Base-by-base conservation (phyloP, 1,284 basidiomycete species). In the Ustilago lituana region DNA sequence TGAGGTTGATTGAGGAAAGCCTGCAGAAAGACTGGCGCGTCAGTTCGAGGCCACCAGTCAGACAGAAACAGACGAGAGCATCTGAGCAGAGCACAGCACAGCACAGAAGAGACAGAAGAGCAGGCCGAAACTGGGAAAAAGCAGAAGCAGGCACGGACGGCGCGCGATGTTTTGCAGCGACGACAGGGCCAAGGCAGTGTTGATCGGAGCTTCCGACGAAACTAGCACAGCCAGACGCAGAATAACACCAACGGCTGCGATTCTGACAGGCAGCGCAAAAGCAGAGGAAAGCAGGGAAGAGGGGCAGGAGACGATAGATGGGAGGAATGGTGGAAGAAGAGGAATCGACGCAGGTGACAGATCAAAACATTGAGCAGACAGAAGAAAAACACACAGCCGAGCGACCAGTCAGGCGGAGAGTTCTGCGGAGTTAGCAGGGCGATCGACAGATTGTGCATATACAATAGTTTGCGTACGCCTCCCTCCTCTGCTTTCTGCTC, bases 381-480 rank as follows among this genome's bases (percentile, higher is more conserved):
- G 11, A 17, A 20, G 40, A 53, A 40, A 52, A 45, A 33, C 62
- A 52, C 44, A 43, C 52, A 29, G 19, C 31, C 11, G 7, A 22
- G 33, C 17, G 12, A 32, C 19, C 20, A 31, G 41, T 31, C 26
- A 5, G n/a, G 47, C 35, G 17, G 36, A 35, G 31, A 32, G 39
- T n/a, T n/a, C 40, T 33, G 59, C 59, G 43, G 59, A 62, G 59
- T 62, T 62, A 31, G 29, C 27, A 22, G 39, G 26, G 46, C 41
- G 59, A 62, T 62, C 59, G 47, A 41, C 52, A 46, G 32, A 32
- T 22, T 19, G 19, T 62, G 59, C 59, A 62, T 56, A 50, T 44
- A 29, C 37, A n/a, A n/a, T n/a, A n/a, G n/a, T 40, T 50, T 52
- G 35, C 46, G 23, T 44, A 48, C 46, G 20, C 24, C 40, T 12